Conservation (phyloP, 768 basidiomycete genomes). For the Termitomyces bulborhizus region DNA sequence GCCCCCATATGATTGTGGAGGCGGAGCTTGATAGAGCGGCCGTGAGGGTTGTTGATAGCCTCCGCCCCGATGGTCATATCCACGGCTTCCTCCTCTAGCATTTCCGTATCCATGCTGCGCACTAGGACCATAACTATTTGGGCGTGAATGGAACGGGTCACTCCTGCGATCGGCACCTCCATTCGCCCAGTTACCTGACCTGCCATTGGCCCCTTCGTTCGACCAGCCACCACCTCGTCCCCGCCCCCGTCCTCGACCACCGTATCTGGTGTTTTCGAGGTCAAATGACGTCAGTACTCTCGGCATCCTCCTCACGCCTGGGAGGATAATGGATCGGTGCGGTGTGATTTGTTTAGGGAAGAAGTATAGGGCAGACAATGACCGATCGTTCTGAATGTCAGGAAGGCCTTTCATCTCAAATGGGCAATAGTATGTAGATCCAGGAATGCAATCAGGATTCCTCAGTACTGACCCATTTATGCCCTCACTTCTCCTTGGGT, state of each 20-base stretch:
- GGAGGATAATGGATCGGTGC: constrained; percentile 79
- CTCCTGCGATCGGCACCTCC: constrained; percentile 32
- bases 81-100: constrained; percentile 19
- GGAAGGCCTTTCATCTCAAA: constrained; percentile 52
- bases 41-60: constrained; percentile 30
- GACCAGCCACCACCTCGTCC: constrained; percentile 33
- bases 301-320: constrained; percentile 55
- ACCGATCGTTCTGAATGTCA: constrained; percentile 83
- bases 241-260: constrained; percentile 45
- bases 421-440: constrained; percentile 82
- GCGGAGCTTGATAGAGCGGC: constrained; percentile 23
- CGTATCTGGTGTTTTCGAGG: constrained; percentile 57
- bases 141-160: constrained; percentile 42
- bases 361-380: constrained; percentile 80
- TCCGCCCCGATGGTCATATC: constrained; percentile 24
- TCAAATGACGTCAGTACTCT: constrained; percentile 65
- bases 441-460: constrained; percentile 86
- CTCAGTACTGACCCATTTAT: constrained; percentile 76
- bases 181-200: constrained; percentile 21
- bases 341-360: constrained; percentile 86
- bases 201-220: constrained; percentile 10
- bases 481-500: constrained; percentile 65
- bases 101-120: constrained; percentile 20
- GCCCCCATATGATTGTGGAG: constrained; percentile 26
- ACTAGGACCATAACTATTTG: constrained; percentile 28